Evolutionary conservation across 257 asterid species (phyloP).

Genomic region (Fraxinus americana): DNA sequence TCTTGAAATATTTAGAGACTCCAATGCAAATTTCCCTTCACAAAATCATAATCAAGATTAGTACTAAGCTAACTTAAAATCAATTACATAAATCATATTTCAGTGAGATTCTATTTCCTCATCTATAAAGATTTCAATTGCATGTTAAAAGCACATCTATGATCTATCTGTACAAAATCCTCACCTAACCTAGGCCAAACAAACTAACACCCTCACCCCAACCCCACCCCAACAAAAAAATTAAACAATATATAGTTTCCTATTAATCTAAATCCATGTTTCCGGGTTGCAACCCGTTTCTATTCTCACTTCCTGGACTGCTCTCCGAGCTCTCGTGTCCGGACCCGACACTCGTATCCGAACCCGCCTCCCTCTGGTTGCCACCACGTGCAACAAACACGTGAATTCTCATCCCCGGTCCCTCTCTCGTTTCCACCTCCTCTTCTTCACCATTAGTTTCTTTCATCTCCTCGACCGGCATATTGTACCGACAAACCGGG

Average conservation of each 20-base stretch:
- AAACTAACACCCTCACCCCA: no score
- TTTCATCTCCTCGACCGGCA: constrained; percentile 43
- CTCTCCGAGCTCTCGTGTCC: neutral
- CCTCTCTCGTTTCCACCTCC: neutral
- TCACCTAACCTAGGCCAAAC: no score
- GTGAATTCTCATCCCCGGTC: constrained; percentile 36
- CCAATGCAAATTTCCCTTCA: no score
- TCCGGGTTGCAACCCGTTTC: neutral
- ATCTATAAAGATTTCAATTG: no score
- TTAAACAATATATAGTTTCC: neutral
- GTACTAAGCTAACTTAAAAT: no score
- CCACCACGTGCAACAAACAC: constrained; percentile 29
- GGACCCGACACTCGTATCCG: neutral
- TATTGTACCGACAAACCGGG: constrained; percentile 48
- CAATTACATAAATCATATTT: no score
- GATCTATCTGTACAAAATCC: no score
- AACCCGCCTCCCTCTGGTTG: constrained; percentile 3
- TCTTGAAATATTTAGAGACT: no score
- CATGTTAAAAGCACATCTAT: no score
- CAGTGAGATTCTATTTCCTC: no score
- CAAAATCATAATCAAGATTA: no score
- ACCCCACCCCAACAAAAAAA: neutral
- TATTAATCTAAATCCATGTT: neutral
- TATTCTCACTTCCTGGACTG: no score
- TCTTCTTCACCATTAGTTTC: neutral